Base-by-base conservation (phyloP, 192 early-diverging fungal genomes). In the Entomortierella parvispora region DNA sequence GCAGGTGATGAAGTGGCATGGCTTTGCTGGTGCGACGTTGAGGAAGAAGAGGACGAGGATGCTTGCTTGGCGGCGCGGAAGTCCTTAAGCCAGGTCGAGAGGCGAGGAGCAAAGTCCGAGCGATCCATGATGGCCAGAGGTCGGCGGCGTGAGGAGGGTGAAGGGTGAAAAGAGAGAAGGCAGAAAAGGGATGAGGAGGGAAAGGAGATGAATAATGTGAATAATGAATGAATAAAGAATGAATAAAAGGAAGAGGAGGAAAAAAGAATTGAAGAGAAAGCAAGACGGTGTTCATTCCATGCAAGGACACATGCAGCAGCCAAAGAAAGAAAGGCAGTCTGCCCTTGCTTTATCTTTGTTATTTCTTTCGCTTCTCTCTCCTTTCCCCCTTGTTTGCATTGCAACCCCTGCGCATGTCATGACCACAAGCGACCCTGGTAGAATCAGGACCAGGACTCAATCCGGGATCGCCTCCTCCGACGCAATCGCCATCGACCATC, bases 21-120 rank as follows among this genome's bases (percentile, higher is more conserved):
- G 25, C 37, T 46, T 15, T 43, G 66, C 17, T 46, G 29, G n/a
- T 7, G 20, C 25, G 56, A 40, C 7, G 7, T 40, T 40, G 37
- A 40, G 7, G 37, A 40, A 12, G 37, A 40, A 5, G 37, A 40
- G 37, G 37, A 40, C n/a, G n/a, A n/a, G 9, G 45, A 37, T 26
- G 23, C n/a, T 50, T 31, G 54, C 69, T 59, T 65, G 48, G 55
- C 7, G 20, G 71, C 63, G 4, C 40, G 50, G 55, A 48, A 54
- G 7, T 75, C 63, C 31, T 57, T 66, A 43, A 75, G 63, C 71
- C 71, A 75, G 17, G 23, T 40, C 10, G 64, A 62, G 18, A 76
- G 31, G 4, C 33, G 48, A 17, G 49, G 46, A 10, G 60, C 53
- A 58, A 76, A 68, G 18, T 65, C 18, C 23, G 71, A 60, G 22